These are phyloP conservation scores for Madurella mycetomatis DNA, from an alignment of 2,329 filamentous ascomycete genomes.

Conservation along the genomic window DNA sequence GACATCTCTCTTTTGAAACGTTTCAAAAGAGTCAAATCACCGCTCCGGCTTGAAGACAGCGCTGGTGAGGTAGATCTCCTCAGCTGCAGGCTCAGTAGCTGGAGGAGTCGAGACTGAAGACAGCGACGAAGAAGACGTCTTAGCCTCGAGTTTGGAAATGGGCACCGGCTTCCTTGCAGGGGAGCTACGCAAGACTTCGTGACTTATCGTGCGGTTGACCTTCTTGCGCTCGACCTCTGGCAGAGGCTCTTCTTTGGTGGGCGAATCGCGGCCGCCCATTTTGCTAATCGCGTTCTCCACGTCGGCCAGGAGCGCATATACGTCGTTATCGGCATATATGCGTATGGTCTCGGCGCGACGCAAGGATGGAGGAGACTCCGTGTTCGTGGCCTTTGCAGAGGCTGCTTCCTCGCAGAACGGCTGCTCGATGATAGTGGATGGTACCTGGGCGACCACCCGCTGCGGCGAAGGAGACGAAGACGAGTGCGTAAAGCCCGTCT, in stretches of 20 bases:
- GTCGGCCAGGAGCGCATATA: slow-evolving; percentile 62
- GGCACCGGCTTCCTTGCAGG: slow-evolving; percentile 31
- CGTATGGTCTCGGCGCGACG: slow-evolving; percentile 59
- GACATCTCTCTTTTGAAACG: neutral
- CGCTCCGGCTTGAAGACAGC: slow-evolving; percentile 23
- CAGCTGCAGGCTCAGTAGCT: slow-evolving; percentile 25
- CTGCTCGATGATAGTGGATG: slow-evolving; percentile 52
- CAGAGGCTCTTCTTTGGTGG: slow-evolving; percentile 28
- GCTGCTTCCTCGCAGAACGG: slow-evolving; percentile 44
- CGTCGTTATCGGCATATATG: slow-evolving; percentile 63
- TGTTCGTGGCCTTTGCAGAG: slow-evolving; percentile 24
- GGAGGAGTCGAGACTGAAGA: slow-evolving; percentile 14
- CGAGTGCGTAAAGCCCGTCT: slow-evolving; percentile 35
- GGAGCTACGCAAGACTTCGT: slow-evolving; percentile 44
- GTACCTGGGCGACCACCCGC: slow-evolving; percentile 49
- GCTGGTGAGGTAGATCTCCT: slow-evolving; percentile 43
- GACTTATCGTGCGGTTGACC: slow-evolving; percentile 47
- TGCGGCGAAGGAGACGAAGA: slow-evolving; percentile 46
- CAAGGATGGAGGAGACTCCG: slow-evolving; percentile 26
- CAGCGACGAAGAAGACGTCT: slow-evolving; percentile 21
- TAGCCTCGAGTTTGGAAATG: slow-evolving; percentile 22
- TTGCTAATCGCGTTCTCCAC: slow-evolving; percentile 58
- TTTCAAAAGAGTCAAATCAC: slow-evolving; percentile 2
- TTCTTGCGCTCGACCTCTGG: slow-evolving; percentile 35
- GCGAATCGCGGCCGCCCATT: slow-evolving; percentile 35